phyloP scores from a whole-genome alignment of 2,329 filamentous ascomycete genomes.

The Calonectria hongkongensis region DNA sequence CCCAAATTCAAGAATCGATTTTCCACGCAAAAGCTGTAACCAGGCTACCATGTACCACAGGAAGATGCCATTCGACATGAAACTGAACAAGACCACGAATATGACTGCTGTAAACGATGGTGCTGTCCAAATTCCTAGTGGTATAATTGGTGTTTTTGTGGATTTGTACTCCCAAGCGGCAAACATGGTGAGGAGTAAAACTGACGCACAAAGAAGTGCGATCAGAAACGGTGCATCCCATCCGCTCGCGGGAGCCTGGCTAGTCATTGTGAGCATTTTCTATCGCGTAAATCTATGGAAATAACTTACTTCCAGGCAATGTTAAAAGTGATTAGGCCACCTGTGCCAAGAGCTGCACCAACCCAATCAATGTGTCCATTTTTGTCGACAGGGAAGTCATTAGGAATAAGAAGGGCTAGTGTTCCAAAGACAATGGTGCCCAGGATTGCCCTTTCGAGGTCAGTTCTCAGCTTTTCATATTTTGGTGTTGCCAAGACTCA shows the following conservation, averaged over 20 bases:
- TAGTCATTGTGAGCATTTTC: neutral
- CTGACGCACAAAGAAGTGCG: constrained; percentile 59
- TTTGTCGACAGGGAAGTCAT: constrained; percentile 46
- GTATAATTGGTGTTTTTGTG: constrained; percentile 65
- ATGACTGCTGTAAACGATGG: constrained; percentile 65
- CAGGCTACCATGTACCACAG: constrained; percentile 69
- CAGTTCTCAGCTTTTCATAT: neutral
- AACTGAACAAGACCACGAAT: constrained; percentile 64
- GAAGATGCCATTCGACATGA: constrained; percentile 67
- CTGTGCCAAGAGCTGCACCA: constrained; percentile 63
- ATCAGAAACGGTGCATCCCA: constrained; percentile 65
- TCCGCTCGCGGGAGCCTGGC: constrained; percentile 63
- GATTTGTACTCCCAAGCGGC: constrained; percentile 65
- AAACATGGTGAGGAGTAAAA: constrained; percentile 55
- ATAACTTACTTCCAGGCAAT: constrained; percentile 68
- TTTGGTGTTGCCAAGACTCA: constrained; percentile 42
- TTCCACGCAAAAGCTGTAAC: constrained; percentile 64
- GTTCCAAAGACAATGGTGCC: neutral
- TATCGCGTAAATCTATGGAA: neutral
- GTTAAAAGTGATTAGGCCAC: constrained; percentile 66
- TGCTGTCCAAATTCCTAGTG: constrained; percentile 64
- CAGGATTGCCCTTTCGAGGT: neutral
- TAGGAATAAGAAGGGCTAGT: constrained; percentile 37
- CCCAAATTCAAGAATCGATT: constrained; percentile 62
- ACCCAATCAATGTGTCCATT: constrained; percentile 56